phyloP scores from a whole-genome alignment of 176 grass and related monocot species.

The Luzula sylvatica region DNA sequence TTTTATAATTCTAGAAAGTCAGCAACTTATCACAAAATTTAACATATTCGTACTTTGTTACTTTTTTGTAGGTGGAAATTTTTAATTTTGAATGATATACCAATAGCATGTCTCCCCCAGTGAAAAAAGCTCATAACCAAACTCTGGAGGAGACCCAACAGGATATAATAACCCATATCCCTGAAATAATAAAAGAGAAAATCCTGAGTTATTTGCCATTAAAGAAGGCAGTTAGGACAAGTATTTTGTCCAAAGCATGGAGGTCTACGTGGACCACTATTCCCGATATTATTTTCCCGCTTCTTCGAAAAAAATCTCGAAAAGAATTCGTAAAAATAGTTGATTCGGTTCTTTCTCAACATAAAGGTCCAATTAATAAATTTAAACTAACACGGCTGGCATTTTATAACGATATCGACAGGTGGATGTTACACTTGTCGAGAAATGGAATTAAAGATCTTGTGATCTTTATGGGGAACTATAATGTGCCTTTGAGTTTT shows the following conservation, averaged over 20 bases:
- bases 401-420: neutral
- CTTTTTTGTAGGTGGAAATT: too few relatives aligned
- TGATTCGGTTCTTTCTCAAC: neutral
- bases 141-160: neutral
- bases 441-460: slow-evolving; percentile 7
- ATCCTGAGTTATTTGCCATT: neutral
- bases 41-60: too few relatives aligned
- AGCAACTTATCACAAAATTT: too few relatives aligned
- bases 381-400: neutral
- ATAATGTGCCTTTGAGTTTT: neutral
- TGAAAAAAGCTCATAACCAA: too few relatives aligned
- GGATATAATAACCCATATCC: neutral
- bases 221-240: slow-evolving; percentile 3
- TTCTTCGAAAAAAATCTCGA: neutral
- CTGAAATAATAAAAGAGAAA: slow-evolving; percentile 3
- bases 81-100: too few relatives aligned
- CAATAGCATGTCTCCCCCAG: too few relatives aligned
- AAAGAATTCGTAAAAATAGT: neutral
- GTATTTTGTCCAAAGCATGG: slow-evolving; percentile 7
- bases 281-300: neutral
- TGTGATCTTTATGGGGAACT: neutral
- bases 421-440: neutral
- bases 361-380: neutral
- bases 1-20: too few relatives aligned
- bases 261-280: slow-evolving; percentile 10